These are phyloP conservation scores for Nannochloris sp. DNA, from an alignment of 139 green algal genomes.

Conservation along the genomic window DNA sequence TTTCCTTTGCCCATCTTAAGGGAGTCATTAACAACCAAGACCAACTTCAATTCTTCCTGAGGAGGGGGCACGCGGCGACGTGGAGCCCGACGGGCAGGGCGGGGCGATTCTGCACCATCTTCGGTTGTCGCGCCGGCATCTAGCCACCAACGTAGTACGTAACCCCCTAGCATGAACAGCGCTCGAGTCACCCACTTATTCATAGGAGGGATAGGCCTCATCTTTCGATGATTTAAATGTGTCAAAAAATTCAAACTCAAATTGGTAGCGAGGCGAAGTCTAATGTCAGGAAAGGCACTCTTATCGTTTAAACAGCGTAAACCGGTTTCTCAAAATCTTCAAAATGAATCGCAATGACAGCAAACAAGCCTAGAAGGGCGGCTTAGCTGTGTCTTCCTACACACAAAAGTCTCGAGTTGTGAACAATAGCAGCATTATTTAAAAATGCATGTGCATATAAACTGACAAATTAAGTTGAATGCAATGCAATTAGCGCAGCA, in stretches of 20 bases:
- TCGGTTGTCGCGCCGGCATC: neutral
- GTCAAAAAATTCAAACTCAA: neutral
- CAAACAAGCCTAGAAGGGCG: too few species aligned
- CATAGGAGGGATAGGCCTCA: neutral
- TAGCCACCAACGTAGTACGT: neutral
- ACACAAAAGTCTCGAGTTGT: too few species aligned
- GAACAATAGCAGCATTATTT: too few species aligned
- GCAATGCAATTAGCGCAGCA: neutral
- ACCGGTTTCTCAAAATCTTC: too few species aligned
- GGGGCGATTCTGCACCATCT: neutral
- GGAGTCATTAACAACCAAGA: constrained; percentile 43
- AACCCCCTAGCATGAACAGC: constrained; percentile 1
- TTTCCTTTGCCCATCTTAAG: constrained; percentile 75
- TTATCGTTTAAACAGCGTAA: too few species aligned
- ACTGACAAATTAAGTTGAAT: neutral
- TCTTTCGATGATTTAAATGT: neutral
- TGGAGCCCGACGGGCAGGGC: neutral
- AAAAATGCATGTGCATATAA: too few species aligned
- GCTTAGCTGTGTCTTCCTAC: too few species aligned
- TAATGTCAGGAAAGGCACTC: too few species aligned
- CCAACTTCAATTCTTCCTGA: constrained; percentile 27
- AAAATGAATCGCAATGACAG: too few species aligned
- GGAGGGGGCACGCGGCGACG: neutral
- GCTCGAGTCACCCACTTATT: neutral
- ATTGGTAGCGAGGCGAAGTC: too few species aligned